Conservation (phyloP, 75 land plant species). For the Selaginella tamariscina region DNA sequence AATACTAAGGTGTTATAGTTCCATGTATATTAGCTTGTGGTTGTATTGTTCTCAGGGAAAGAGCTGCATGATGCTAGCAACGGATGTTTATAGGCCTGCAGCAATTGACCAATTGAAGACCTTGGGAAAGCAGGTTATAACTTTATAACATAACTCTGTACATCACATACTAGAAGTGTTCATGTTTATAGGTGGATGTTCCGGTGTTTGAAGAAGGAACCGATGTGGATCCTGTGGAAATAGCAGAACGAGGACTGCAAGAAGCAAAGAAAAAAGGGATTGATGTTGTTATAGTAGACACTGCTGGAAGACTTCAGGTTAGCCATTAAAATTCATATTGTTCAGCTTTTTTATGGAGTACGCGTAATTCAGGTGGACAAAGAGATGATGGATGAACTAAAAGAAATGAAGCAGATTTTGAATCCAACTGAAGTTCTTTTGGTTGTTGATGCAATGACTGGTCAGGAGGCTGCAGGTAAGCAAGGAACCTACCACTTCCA, state of each 20-base stretch:
- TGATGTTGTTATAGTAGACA: constrained; percentile 84
- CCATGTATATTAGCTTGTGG: too few species aligned
- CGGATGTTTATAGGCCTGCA: constrained; percentile 96
- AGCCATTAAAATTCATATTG: background rate
- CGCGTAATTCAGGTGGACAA: constrained; percentile 60
- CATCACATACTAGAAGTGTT: background rate
- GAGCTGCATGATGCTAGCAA: constrained; percentile 88
- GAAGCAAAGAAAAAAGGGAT: constrained; percentile 69
- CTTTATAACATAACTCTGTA: background rate
- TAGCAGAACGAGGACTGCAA: constrained; percentile 63
- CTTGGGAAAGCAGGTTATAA: constrained; percentile 75
- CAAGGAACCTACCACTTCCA: too few species aligned
- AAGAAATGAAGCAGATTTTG: constrained; percentile 68
- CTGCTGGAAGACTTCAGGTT: constrained; percentile 99
- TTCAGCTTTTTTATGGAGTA: background rate
- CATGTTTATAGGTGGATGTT: constrained; percentile 54
- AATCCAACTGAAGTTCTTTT: constrained; percentile 90
- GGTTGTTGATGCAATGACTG: constrained; percentile 99
- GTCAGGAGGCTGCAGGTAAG: constrained; percentile 98
- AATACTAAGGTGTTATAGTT: too few species aligned
- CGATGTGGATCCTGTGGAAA: constrained; percentile 59
- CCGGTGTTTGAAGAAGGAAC: constrained; percentile 78
- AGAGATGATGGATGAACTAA: constrained; percentile 96
- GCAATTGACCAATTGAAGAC: constrained; percentile 94
- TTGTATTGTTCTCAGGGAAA: constrained; percentile 42